phyloP scores from a whole-genome alignment of 2,329 filamentous ascomycete genomes.

The Kalmusia sp. region DNA sequence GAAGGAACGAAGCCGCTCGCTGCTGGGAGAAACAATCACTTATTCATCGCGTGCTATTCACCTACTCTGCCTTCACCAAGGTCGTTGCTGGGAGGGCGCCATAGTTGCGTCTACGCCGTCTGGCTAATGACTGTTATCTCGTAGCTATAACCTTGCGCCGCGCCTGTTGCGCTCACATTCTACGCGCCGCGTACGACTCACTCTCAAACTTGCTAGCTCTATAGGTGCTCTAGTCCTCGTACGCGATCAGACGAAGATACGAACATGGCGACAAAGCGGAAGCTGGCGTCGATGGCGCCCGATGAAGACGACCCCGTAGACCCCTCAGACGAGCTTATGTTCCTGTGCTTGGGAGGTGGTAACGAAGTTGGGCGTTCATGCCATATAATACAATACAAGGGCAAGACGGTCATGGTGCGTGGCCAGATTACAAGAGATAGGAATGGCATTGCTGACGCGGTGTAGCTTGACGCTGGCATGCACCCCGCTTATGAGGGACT shows the following conservation, averaged over 20 bases:
- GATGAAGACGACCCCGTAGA: conserved; percentile 85
- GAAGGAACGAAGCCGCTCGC: conserved; percentile 19
- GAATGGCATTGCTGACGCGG: conserved; percentile 27
- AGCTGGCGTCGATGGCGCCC: conserved; percentile 80
- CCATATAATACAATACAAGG: conserved; percentile 98
- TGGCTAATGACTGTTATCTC: conserved; percentile 14
- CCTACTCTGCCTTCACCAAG: neutral
- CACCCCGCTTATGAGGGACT: conserved; percentile 96
- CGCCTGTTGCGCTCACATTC: neutral
- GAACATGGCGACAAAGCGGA: conserved; percentile 90
- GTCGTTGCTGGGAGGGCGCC: neutral
- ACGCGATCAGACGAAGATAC: neutral
- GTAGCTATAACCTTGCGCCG: conserved; percentile 11
- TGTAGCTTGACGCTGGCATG: conserved; percentile 92
- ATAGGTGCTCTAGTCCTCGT: neutral
- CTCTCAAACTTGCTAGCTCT: no score
- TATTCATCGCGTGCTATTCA: neutral
- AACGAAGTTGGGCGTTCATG: conserved; percentile 98
- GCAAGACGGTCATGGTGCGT: conserved; percentile 96
- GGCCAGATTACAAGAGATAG: neutral
- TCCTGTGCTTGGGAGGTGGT: conserved; percentile 90
- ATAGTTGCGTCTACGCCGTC: neutral
- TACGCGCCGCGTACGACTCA: no score
- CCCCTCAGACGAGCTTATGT: conserved; percentile 91
- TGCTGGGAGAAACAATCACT: neutral